A percentile compares a stretch with the other conserved stretches of the same genome.
Conservation (phyloP, 1,284 basidiomycete genomes). For the Mycosarcoma mackinlayi region DNA sequence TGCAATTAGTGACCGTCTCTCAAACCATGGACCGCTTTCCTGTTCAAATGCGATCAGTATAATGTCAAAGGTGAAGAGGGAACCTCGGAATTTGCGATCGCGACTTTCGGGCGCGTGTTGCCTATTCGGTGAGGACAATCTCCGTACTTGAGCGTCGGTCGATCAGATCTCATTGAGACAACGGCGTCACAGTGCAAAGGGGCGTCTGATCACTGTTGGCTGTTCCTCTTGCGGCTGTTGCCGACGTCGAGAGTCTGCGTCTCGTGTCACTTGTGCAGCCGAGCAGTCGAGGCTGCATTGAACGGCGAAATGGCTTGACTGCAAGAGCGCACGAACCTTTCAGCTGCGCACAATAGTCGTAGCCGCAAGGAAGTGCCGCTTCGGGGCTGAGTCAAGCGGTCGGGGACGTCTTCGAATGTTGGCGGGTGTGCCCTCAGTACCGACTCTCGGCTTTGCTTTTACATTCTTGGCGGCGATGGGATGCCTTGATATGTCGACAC, state of each 20-base stretch:
- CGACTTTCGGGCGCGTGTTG: not conserved
- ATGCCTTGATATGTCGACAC: not conserved
- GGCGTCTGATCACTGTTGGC: not conserved
- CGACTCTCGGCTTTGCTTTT: not conserved
- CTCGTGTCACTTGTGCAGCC: not conserved
- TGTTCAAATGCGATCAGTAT: not conserved
- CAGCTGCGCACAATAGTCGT: not conserved
- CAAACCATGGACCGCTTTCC: not conserved
- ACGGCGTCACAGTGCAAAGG: not conserved
- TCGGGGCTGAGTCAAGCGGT: not conserved
- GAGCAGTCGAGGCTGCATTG: not conserved
- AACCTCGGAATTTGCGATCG: too few species aligned
- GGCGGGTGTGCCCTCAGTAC: not conserved
- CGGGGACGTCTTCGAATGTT: not conserved
- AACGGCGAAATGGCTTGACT: not conserved
- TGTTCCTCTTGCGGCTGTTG: not conserved
- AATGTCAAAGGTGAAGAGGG: too few species aligned
- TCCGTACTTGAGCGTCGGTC: conserved; percentile 10
- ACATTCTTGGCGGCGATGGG: conserved; percentile 1
- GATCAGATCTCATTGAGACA: not conserved
- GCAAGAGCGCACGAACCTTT: conserved; percentile 12
- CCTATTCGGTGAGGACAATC: too few species aligned
- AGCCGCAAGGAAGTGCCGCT: not conserved
- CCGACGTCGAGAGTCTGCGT: not conserved
- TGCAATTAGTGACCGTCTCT: not conserved